These are phyloP conservation scores for Tetrapisispora taiwanensis DNA, from an alignment of 805 yeast genomes.

Conservation along the genomic window DNA sequence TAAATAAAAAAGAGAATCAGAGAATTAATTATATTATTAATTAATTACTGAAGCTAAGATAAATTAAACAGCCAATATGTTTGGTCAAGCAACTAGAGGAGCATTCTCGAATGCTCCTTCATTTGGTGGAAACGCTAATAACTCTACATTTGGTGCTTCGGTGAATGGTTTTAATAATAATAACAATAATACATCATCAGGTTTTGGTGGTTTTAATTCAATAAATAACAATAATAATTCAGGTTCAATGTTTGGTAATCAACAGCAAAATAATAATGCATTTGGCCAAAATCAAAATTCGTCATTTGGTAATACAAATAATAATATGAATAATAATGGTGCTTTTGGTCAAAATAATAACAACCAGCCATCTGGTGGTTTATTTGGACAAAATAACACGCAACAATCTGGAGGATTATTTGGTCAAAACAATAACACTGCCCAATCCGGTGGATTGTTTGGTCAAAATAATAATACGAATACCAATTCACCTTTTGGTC, in stretches of 20 bases:
- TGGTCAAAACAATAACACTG: conserved; percentile 14
- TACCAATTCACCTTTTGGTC: conserved; percentile 30
- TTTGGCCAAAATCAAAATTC: conserved; percentile 6
- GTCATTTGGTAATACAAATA: conserved; percentile 21
- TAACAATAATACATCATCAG: conserved; percentile 23
- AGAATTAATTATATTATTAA: no score
- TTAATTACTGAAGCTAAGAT: no score
- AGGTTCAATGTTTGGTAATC: conserved; percentile 28
- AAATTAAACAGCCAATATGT: conserved; percentile 5
- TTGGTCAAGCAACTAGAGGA: conserved; percentile 6
- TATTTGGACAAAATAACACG: conserved; percentile 22
- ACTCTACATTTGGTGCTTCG: conserved; percentile 4
- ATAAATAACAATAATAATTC: conserved; percentile 9
- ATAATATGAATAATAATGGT: conserved; percentile 17
- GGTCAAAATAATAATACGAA: conserved; percentile 5
- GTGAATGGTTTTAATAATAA: conserved; percentile 18
- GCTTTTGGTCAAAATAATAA: conserved; percentile 12
- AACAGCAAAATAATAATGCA: conserved; percentile 4
- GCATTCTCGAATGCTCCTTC: conserved; percentile 22
- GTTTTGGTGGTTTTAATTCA: conserved; percentile 28
- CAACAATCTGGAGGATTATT: conserved; percentile 14
- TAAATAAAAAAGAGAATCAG: no score
- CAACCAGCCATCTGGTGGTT: conserved; percentile 10
- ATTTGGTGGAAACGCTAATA: conserved; percentile 8
- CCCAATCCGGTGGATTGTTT: conserved; percentile 15